Percentiles rank a stretch among this genome's conserved stretches.
These are phyloP conservation scores for Aspergillus bombycis DNA, from an alignment of 2,329 filamentous ascomycete species.

Conservation along the genomic window DNA sequence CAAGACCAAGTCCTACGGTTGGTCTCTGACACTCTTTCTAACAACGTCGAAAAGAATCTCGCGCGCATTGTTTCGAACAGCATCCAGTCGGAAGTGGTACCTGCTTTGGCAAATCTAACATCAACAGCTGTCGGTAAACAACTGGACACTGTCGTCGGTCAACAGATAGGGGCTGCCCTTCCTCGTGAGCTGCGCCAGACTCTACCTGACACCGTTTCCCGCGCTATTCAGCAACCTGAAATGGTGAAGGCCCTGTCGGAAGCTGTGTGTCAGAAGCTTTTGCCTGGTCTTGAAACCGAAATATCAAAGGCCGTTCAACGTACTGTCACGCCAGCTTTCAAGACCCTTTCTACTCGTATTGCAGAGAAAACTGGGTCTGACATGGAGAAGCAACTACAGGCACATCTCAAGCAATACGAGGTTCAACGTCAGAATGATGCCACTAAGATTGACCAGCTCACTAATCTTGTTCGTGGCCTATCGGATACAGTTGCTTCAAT, in stretches of 20 bases:
- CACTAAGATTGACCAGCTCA: slow-evolving; percentile 64
- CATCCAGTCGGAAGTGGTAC: slow-evolving; percentile 75
- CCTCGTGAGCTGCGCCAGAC: slow-evolving; percentile 73
- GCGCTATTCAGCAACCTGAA: slow-evolving; percentile 73
- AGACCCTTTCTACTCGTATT: slow-evolving; percentile 65
- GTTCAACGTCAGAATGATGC: slow-evolving; percentile 56
- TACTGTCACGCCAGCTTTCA: slow-evolving; percentile 68
- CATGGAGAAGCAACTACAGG: slow-evolving; percentile 63
- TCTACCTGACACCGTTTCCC: slow-evolving; percentile 68
- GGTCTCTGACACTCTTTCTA: slow-evolving; percentile 68
- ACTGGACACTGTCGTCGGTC: slow-evolving; percentile 68
- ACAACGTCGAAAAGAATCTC: slow-evolving; percentile 76
- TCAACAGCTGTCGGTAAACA: slow-evolving; percentile 71
- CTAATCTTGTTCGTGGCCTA: slow-evolving; percentile 54
- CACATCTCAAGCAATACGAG: slow-evolving; percentile 57
- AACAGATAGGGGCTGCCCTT: slow-evolving; percentile 66
- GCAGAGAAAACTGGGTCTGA: slow-evolving; percentile 70
- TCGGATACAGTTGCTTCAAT: slow-evolving; percentile 57
- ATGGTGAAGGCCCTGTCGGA: slow-evolving; percentile 74
- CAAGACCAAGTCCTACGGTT: slow-evolving; percentile 71
- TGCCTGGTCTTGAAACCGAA: slow-evolving; percentile 70
- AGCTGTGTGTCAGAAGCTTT: slow-evolving; percentile 68
- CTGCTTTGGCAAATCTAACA: slow-evolving; percentile 70
- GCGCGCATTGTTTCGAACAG: slow-evolving; percentile 74
- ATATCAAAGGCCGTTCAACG: slow-evolving; percentile 64